Percentiles rank a stretch among this genome's conserved stretches.
Conservation (phyloP, 2,329 filamentous ascomycete genomes). For the Aspergillus novofumigatus region DNA sequence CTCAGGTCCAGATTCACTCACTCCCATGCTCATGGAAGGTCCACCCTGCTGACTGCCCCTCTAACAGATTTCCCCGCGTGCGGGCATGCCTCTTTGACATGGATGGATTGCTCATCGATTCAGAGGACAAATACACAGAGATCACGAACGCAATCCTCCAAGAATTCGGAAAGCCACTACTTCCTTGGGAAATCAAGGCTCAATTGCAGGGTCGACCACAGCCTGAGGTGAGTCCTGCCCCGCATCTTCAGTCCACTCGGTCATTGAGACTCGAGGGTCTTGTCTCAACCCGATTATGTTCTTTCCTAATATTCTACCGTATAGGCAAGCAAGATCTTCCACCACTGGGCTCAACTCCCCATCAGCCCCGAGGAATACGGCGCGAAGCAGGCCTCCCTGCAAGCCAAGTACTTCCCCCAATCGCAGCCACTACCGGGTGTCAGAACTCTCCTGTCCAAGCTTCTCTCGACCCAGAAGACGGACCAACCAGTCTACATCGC, state of each 20-base stretch:
- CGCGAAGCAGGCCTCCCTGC: slow-evolving; percentile 57
- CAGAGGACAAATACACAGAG: slow-evolving; percentile 82
- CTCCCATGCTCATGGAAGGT: not conserved
- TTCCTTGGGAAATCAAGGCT: slow-evolving; percentile 96
- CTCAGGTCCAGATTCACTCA: not conserved
- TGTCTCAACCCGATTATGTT: not conserved
- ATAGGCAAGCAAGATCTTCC: slow-evolving; percentile 59
- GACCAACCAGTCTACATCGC: slow-evolving; percentile 66
- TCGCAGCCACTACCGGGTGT: slow-evolving; percentile 79
- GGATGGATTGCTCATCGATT: slow-evolving; percentile 93
- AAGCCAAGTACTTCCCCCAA: slow-evolving; percentile 67
- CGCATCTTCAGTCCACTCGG: not conserved
- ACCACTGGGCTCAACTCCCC: slow-evolving; percentile 81
- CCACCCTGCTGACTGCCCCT: not conserved
- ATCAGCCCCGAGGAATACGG: slow-evolving; percentile 67
- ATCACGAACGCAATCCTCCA: slow-evolving; percentile 78
- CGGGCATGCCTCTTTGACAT: slow-evolving; percentile 97
- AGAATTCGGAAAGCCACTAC: slow-evolving; percentile 64
- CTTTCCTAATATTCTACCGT: slow-evolving; percentile 1
- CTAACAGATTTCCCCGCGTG: slow-evolving; percentile 67
- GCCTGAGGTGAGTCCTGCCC: slow-evolving; percentile 42
- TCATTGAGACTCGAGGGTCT: not conserved
- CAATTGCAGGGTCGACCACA: slow-evolving; percentile 69
- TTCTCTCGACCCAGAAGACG: slow-evolving; percentile 31
- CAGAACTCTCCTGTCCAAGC: slow-evolving; percentile 55